Percentiles rank a stretch among this genome's conserved stretches.
Evolutionary conservation across 345 rosid species (phyloP).

Genomic region (Bruguiera sexangula): DNA sequence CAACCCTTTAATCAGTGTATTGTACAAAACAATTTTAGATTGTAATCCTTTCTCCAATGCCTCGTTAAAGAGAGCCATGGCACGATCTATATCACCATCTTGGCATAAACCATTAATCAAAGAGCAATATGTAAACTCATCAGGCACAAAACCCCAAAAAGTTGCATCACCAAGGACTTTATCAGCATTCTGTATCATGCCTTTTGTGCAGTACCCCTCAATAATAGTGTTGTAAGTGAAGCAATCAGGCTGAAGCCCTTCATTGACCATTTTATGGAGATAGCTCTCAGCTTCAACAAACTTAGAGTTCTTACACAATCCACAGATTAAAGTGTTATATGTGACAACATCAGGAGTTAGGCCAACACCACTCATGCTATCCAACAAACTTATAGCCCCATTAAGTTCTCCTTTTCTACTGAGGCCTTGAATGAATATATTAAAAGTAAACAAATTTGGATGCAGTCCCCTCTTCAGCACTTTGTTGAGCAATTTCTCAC

Average conservation of each 20-base stretch:
- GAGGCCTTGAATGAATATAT: conserved; percentile 73
- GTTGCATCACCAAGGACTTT: conserved; percentile 59
- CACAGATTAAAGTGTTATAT: conserved; percentile 71
- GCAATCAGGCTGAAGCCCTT: conserved; percentile 73
- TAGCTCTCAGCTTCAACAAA: conserved; percentile 66
- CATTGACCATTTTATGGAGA: conserved; percentile 76
- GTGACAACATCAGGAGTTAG: conserved; percentile 74
- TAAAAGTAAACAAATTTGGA: conserved; percentile 84
- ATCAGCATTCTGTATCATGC: conserved; percentile 64
- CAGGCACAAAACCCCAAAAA: conserved; percentile 77
- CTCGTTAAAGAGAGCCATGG: conserved; percentile 59
- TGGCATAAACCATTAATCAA: conserved; percentile 69
- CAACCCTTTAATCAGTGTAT: conserved; percentile 74
- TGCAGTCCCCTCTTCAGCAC: conserved; percentile 65
- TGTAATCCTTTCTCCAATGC: conserved; percentile 55
- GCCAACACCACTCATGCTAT: conserved; percentile 47
- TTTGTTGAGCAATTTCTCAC: conserved; percentile 66
- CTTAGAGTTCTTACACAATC: conserved; percentile 64
- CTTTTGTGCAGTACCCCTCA: conserved; percentile 67
- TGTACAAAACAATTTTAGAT: conserved; percentile 58
- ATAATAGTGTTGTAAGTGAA: conserved; percentile 71
- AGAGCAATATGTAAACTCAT: conserved; percentile 71
- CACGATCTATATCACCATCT: conserved; percentile 62
- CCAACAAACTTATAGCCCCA: conserved; percentile 61
- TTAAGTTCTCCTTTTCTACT: conserved; percentile 58